Conservation (phyloP, 2,329 filamentous ascomycete species). For the Ambrosiella cleistominuta region DNA sequence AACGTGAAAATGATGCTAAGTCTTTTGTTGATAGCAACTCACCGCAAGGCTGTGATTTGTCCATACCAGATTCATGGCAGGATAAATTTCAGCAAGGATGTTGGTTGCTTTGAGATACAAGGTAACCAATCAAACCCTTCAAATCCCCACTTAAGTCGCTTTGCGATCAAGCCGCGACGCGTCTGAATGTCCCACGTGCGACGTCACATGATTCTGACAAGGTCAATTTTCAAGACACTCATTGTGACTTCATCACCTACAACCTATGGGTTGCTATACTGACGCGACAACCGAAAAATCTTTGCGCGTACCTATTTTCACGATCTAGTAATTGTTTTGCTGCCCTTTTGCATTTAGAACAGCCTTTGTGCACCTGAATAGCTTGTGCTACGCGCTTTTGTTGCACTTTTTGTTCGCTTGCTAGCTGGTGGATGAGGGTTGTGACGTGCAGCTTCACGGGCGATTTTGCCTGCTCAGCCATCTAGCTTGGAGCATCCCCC, state of each 20-base stretch:
- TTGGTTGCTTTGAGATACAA: not conserved
- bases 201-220: constrained; percentile 8
- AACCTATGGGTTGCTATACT: not conserved
- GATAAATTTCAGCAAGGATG: too few species aligned
- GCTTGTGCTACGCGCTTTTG: not conserved
- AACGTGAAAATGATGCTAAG: too few species aligned
- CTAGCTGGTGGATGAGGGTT: constrained; percentile 15
- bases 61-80: not conserved
- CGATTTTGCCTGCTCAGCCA: constrained; percentile 29
- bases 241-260: constrained; percentile 8
- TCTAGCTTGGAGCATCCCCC: constrained; percentile 2
- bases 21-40: not conserved
- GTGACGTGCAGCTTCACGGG: constrained; percentile 29
- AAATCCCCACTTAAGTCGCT: constrained; percentile 1
- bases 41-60: not conserved
- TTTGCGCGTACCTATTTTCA: not conserved
- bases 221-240: constrained; percentile 10
- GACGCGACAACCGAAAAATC: constrained; percentile 6
- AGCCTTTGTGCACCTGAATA: not conserved
- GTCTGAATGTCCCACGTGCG: constrained; percentile 3
- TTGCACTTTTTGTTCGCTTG: constrained; percentile 25
- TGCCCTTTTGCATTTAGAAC: not conserved
- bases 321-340: not conserved
- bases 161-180: not conserved
- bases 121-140: constrained; percentile 5